Evolutionary conservation across 2,329 filamentous ascomycete species (phyloP).

Genomic region (Cercospora berteroae): DNA sequence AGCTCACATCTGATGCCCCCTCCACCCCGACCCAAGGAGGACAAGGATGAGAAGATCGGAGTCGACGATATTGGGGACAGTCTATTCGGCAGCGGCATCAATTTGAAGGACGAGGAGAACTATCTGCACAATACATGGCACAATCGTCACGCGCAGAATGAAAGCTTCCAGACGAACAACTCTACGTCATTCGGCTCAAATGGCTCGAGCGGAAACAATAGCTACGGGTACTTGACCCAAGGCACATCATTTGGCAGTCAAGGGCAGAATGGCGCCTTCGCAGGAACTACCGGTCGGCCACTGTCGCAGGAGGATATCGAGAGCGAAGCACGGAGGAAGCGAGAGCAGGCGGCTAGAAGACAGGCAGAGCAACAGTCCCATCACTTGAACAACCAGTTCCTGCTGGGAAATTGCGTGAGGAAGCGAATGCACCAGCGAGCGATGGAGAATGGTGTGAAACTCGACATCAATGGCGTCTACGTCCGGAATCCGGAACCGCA

Average conservation of each 20-base stretch:
- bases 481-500: slow-evolving; percentile 31
- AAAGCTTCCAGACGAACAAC: slow-evolving; percentile 37
- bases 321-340: slow-evolving; percentile 63
- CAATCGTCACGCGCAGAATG: slow-evolving; percentile 40
- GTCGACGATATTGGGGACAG: slow-evolving; percentile 80
- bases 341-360: slow-evolving; percentile 63
- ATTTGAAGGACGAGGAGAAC: slow-evolving; percentile 82
- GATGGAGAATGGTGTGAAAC: slow-evolving; percentile 57
- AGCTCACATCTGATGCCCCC: slow-evolving; percentile 54
- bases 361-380: slow-evolving; percentile 62
- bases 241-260: slow-evolving; percentile 42
- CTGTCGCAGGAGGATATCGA: slow-evolving; percentile 65
- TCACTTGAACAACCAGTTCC: slow-evolving; percentile 71
- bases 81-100: slow-evolving; percentile 78
- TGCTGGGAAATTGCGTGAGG: slow-evolving; percentile 60
- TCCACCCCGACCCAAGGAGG: slow-evolving; percentile 58
- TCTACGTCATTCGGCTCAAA: slow-evolving; percentile 50
- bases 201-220: slow-evolving; percentile 41
- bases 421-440: slow-evolving; percentile 57
- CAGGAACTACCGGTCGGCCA: slow-evolving; percentile 51
- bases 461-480: slow-evolving; percentile 58
- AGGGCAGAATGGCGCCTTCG: slow-evolving; percentile 37
- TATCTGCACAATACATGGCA: slow-evolving; percentile 69
- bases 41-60: slow-evolving; percentile 58
- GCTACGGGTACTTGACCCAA: slow-evolving; percentile 49